Conservation (phyloP, 2,329 filamentous ascomycete genomes). For the Fusarium dlaminii region DNA sequence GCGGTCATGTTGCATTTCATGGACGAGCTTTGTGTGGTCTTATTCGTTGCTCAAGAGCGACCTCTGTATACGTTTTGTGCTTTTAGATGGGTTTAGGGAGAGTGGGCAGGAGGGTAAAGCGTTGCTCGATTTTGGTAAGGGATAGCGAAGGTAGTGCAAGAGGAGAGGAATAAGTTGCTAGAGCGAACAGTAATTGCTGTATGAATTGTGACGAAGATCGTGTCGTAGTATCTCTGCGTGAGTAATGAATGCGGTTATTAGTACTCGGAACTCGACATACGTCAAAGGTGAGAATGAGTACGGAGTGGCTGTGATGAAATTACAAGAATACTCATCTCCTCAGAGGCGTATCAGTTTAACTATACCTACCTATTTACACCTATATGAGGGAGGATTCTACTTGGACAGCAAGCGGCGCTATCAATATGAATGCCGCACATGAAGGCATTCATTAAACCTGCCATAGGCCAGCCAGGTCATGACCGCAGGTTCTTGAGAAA, state of each 20-base stretch:
- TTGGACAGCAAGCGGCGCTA: background rate
- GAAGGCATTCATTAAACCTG: background rate
- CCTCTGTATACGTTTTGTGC: slow-evolving; percentile 39
- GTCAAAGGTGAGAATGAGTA: background rate
- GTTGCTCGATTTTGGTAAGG: slow-evolving; percentile 21
- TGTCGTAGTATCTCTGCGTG: background rate
- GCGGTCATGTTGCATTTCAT: slow-evolving; percentile 27
- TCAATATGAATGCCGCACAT: background rate
- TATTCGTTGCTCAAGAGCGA: slow-evolving; percentile 30
- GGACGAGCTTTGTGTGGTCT: slow-evolving; percentile 28
- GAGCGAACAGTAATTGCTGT: slow-evolving; percentile 27
- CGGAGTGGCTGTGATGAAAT: background rate
- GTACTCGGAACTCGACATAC: background rate
- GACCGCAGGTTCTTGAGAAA: background rate
- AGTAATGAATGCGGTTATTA: background rate
- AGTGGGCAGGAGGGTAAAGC: slow-evolving; percentile 2
- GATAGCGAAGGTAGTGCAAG: slow-evolving; percentile 6
- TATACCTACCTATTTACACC: background rate
- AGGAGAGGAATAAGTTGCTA: slow-evolving; percentile 15
- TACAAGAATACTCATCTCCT: background rate
- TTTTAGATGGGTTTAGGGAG: slow-evolving; percentile 12
- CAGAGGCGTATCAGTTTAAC: background rate
- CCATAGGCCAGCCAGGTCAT: background rate
- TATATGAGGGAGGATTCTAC: background rate
- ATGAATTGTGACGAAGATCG: background rate